These are phyloP conservation scores for Pyrenophora seminiperda DNA, from an alignment of 2,329 filamentous ascomycete species.

Conservation along the genomic window DNA sequence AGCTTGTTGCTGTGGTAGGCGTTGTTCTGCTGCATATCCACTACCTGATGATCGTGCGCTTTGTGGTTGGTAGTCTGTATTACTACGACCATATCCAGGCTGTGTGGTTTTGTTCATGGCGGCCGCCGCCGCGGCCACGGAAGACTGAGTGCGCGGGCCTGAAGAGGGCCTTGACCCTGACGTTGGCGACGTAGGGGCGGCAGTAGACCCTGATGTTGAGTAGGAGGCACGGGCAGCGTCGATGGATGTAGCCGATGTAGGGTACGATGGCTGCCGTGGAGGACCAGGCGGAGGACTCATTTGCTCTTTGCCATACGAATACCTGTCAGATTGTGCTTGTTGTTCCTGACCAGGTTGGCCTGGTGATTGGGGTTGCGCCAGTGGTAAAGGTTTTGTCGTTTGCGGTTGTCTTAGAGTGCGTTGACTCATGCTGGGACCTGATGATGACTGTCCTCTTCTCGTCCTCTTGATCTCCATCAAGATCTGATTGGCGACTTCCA, in stretches of 20 bases:
- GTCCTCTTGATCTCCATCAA: conserved; percentile 81
- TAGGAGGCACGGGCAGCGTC: conserved; percentile 57
- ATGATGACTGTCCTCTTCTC: conserved; percentile 68
- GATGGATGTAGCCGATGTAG: conserved; percentile 49
- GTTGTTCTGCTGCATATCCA: conserved; percentile 49
- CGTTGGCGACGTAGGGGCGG: conserved; percentile 55
- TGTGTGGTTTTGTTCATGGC: conserved; percentile 50
- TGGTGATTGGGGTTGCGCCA: conserved; percentile 40
- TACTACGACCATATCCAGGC: conserved; percentile 53
- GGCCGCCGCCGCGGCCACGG: conserved; percentile 54
- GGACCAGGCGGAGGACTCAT: conserved; percentile 44
- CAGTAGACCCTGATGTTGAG: conserved; percentile 39
- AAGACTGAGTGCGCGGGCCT: conserved; percentile 56
- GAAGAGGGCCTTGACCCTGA: conserved; percentile 52
- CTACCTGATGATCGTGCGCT: conserved; percentile 40
- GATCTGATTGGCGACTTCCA: conserved; percentile 95
- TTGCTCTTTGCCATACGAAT: conserved; percentile 57
- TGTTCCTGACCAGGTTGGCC: conserved; percentile 49
- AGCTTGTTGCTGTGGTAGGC: conserved; percentile 50
- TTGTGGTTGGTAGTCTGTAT: conserved; percentile 50
- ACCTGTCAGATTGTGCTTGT: conserved; percentile 48
- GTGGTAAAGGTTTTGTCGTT: conserved; percentile 54
- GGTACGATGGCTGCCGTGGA: conserved; percentile 50
- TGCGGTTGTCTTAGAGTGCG: conserved; percentile 28
- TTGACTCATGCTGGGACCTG: conserved; percentile 57